Conservation (phyloP, 2,329 filamentous ascomycete species). For the Colletotrichum sp. region DNA sequence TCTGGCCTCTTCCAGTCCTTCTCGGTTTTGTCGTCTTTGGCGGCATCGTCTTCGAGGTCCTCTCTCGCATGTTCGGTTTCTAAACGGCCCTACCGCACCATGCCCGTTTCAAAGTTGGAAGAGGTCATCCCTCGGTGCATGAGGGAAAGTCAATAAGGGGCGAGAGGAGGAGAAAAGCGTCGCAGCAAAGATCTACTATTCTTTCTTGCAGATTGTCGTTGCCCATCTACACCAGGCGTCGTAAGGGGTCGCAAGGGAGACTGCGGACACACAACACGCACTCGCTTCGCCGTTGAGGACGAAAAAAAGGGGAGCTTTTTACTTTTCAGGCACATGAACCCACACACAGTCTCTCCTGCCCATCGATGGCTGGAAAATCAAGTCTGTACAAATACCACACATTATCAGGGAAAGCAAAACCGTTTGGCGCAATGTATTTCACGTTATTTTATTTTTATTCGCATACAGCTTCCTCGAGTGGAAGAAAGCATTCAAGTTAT, state of each 20-base stretch:
- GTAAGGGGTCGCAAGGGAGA: background rate
- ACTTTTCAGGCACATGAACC: background rate
- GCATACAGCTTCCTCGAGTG: background rate
- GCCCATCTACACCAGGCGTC: background rate
- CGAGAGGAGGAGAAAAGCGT: background rate
- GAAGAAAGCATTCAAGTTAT: conserved; percentile 4
- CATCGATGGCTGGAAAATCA: background rate
- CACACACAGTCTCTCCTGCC: background rate
- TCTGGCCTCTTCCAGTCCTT: conserved; percentile 43
- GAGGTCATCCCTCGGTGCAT: background rate
- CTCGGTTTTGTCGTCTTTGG: conserved; percentile 68
- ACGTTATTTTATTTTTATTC: background rate
- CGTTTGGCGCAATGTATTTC: conserved; percentile 4
- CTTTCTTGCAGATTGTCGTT: background rate
- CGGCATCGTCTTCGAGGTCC: conserved; percentile 62
- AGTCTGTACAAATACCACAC: conserved; percentile 10
- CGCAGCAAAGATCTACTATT: background rate
- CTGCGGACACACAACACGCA: background rate
- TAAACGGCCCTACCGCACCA: background rate
- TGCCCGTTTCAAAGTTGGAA: background rate
- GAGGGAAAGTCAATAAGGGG: background rate
- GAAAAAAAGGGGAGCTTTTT: background rate
- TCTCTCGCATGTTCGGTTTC: conserved; percentile 56
- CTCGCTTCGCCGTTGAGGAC: background rate
- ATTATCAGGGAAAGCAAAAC: conserved; percentile 4